Base-by-base conservation (phyloP, 768 basidiomycete species). In the Calocybe indica region DNA sequence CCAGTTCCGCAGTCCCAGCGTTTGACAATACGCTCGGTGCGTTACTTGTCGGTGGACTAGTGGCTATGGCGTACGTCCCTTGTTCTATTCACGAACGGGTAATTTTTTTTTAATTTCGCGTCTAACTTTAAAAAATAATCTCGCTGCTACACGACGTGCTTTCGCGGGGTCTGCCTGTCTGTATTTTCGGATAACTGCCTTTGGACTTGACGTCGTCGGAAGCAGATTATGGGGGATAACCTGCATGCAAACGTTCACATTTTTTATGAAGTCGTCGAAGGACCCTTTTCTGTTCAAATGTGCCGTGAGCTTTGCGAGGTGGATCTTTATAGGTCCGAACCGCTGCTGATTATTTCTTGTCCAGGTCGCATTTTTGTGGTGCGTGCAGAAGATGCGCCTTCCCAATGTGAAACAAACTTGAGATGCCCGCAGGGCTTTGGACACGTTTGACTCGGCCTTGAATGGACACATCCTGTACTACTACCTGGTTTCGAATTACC, bases 171-270 rank as follows among this genome's bases (percentile, higher is more conserved):
- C 22, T 22, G 22, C 22, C 22, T 22, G 1, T 4, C 4, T 22
- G 22, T 22, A 4, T 22, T 22, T 22, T 22, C 22, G 22, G 22
- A 22, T 4, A 22, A 22, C 22, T 22, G 22, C 22, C 22, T 22
- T 1, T 22, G 22, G 22, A 22, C 22, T 22, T 22, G 22, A 22
- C 22, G 22, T 22, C 29, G 22, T 13, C 43, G 35, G n/a, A 28
- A 48, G 38, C 46, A 82, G 80, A n/a, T 60, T 82, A n/a, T 82
- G 74, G 70, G 80, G 80, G 2, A 60, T 80, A 6, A 79, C 77
- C 7, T 79, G 73, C 49, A 64, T 73, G 10, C 80, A 82, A 55
- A 74, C 74, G 1, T 79, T 68, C 51, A 65, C 71, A 11, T 82
- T 78, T 59, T 80, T 75, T 50, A 63, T 63, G 42, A 55, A 64